Percentiles rank a stretch among this genome's conserved stretches.
These are phyloP conservation scores for Clavispora asparagi DNA, from an alignment of 805 yeast species.

Conservation along the genomic window DNA sequence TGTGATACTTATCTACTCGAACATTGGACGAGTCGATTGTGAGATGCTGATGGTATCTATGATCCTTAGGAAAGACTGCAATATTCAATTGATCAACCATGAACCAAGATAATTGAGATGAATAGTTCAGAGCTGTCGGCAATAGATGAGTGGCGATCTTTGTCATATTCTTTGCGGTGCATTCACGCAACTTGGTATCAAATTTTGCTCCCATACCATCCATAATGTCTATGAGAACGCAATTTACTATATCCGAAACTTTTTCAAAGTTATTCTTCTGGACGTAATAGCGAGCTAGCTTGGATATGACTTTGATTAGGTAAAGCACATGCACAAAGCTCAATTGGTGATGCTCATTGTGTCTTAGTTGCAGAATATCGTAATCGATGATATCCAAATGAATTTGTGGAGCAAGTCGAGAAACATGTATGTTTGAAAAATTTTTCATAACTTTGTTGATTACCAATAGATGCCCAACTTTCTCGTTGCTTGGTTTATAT, in stretches of 20 bases:
- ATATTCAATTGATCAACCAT: slow-evolving; percentile 31
- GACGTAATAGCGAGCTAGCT: slow-evolving; percentile 28
- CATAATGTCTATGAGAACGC: slow-evolving; percentile 37
- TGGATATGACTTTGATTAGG: slow-evolving; percentile 30
- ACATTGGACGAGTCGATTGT: background rate
- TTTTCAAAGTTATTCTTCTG: slow-evolving; percentile 24
- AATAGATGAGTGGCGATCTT: slow-evolving; percentile 37
- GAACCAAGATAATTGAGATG: slow-evolving; percentile 36
- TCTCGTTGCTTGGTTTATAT: slow-evolving; percentile 3
- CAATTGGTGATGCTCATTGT: background rate
- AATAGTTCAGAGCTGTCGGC: slow-evolving; percentile 29
- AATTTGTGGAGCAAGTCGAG: slow-evolving; percentile 1
- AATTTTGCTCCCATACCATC: slow-evolving; percentile 30
- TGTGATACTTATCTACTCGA: slow-evolving; percentile 47
- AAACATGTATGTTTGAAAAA: slow-evolving; percentile 5
- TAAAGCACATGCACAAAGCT: slow-evolving; percentile 20
- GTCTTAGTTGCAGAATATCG: slow-evolving; percentile 4
- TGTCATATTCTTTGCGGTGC: slow-evolving; percentile 62
- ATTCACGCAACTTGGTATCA: slow-evolving; percentile 56
- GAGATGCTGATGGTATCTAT: background rate
- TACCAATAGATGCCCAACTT: slow-evolving; percentile 37
- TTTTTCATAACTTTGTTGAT: slow-evolving; percentile 34
- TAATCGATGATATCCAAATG: slow-evolving; percentile 3
- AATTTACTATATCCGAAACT: slow-evolving; percentile 47
- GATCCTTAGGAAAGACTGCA: slow-evolving; percentile 1